Conservation (phyloP, 2,329 filamentous ascomycete genomes). For the Alternaria tenuissima region DNA sequence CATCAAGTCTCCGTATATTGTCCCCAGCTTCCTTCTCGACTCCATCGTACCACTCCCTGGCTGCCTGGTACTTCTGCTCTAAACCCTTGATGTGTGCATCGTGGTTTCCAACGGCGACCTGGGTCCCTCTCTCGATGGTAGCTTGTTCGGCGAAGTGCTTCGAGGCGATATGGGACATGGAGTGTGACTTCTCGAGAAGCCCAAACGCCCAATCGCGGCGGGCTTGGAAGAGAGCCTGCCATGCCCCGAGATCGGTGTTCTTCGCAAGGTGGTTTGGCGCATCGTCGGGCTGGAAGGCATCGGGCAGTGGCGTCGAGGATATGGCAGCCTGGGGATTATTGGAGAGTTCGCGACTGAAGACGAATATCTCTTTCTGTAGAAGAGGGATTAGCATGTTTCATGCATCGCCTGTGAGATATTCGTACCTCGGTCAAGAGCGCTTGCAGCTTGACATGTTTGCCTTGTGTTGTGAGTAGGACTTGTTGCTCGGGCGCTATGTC, state of each 20-base stretch:
- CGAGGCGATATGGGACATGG: constrained; percentile 68
- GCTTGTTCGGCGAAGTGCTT: constrained; percentile 76
- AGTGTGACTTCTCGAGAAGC: constrained; percentile 73
- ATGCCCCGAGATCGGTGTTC: constrained; percentile 82
- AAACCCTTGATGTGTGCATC: constrained; percentile 76
- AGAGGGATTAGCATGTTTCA: constrained; percentile 15
- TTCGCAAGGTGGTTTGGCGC: constrained; percentile 83
- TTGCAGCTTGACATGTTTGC: constrained; percentile 83
- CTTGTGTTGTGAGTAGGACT: constrained; percentile 84
- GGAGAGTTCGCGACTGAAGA: constrained; percentile 78
- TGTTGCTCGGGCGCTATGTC: constrained; percentile 79
- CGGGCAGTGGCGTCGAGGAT: constrained; percentile 63
- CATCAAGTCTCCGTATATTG: constrained; percentile 72
- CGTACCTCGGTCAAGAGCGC: constrained; percentile 80
- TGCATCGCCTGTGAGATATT: background rate
- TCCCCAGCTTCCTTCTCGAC: constrained; percentile 72
- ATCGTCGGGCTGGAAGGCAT: constrained; percentile 66
- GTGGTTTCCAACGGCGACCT: constrained; percentile 86
- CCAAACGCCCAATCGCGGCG: constrained; percentile 80
- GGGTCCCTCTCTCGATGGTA: constrained; percentile 79
- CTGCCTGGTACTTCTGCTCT: constrained; percentile 74
- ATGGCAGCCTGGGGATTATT: constrained; percentile 56
- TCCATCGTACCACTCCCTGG: constrained; percentile 74
- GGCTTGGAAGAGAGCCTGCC: constrained; percentile 85
- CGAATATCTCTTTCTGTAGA: constrained; percentile 80